Conservation (phyloP, 192 early-diverging fungal species). For the Entophlyctis luteolus region DNA sequence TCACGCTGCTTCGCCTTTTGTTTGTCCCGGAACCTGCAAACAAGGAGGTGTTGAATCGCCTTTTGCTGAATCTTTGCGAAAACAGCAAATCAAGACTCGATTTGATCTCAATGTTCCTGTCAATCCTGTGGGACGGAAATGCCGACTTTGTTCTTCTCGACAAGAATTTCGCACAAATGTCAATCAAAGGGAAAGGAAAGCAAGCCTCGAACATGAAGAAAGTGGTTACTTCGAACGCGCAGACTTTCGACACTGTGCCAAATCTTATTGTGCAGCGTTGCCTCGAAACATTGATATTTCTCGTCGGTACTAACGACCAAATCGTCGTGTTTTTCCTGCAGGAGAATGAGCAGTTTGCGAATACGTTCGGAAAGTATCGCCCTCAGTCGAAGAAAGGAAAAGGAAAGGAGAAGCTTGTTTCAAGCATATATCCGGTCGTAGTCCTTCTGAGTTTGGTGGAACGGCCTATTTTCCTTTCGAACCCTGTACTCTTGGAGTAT, state of each 20-base stretch:
- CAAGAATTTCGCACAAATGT: conserved; percentile 70
- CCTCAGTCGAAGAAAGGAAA: conserved; percentile 61
- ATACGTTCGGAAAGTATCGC: conserved; percentile 11
- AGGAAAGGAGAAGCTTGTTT: conserved; percentile 55
- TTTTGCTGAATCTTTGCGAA: conserved; percentile 81
- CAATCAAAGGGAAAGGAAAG: conserved; percentile 57
- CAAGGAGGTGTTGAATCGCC: conserved; percentile 58
- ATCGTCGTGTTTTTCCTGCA: conserved; percentile 75
- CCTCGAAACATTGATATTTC: conserved; percentile 75
- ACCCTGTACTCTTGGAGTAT: conserved; percentile 78
- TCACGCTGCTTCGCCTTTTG: conserved; percentile 78
- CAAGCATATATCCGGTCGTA: conserved; percentile 61
- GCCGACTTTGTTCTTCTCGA: conserved; percentile 72
- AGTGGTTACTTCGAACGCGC: conserved; percentile 20
- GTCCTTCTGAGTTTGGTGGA: conserved; percentile 81
- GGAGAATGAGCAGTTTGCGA: conserved; percentile 59
- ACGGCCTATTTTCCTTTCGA: conserved; percentile 74
- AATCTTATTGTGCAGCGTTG: conserved; percentile 87
- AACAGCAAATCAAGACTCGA: conserved; percentile 82
- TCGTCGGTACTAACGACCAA: conserved; percentile 74
- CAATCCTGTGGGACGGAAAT: conserved; percentile 78
- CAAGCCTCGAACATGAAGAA: conserved; percentile 35
- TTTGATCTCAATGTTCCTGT: conserved; percentile 79
- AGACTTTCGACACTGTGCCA: conserved; percentile 61
- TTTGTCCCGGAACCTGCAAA: conserved; percentile 78